These are phyloP conservation scores for Xanthoconium purpureum DNA, from an alignment of 768 basidiomycete genomes.

Conservation along the genomic window DNA sequence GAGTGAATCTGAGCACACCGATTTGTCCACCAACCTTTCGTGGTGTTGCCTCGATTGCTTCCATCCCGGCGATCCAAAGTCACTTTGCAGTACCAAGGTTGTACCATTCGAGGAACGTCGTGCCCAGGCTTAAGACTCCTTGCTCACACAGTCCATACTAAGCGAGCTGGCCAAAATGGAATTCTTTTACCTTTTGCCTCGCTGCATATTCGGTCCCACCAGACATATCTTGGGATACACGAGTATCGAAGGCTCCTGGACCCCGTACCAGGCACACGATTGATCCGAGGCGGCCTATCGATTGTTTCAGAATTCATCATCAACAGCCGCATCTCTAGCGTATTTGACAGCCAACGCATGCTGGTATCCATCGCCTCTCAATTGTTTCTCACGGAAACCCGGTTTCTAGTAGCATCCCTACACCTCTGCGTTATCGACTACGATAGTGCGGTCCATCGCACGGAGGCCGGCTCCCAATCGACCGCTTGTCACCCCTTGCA, in stretches of 20 bases:
- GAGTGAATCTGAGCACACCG: constrained; percentile 18
- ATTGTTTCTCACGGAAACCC: neutral
- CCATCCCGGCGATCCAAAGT: constrained; percentile 5
- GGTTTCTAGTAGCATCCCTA: neutral
- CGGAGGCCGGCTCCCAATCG: neutral
- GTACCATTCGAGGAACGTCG: too few relatives aligned
- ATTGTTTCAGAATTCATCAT: neutral
- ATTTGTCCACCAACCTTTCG: neutral
- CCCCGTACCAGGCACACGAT: too few relatives aligned
- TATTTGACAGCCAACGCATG: neutral
- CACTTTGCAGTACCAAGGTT: neutral
- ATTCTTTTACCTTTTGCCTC: too few relatives aligned
- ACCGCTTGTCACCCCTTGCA: neutral
- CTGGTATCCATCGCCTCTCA: neutral
- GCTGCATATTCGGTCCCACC: neutral
- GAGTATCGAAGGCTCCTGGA: too few relatives aligned
- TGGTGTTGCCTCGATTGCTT: constrained; percentile 2
- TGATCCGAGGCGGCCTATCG: neutral
- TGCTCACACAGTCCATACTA: too few relatives aligned
- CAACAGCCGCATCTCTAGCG: too few relatives aligned
- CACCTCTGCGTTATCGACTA: neutral
- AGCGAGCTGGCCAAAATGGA: too few relatives aligned
- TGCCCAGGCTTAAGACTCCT: too few relatives aligned
- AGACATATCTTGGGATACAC: too few relatives aligned
- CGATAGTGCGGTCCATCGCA: neutral